Evolutionary conservation across 208 protist genomes (phyloP), one percentile per base, ranked within the genome.

Genomic region (Naegleria gruberi): DNA sequence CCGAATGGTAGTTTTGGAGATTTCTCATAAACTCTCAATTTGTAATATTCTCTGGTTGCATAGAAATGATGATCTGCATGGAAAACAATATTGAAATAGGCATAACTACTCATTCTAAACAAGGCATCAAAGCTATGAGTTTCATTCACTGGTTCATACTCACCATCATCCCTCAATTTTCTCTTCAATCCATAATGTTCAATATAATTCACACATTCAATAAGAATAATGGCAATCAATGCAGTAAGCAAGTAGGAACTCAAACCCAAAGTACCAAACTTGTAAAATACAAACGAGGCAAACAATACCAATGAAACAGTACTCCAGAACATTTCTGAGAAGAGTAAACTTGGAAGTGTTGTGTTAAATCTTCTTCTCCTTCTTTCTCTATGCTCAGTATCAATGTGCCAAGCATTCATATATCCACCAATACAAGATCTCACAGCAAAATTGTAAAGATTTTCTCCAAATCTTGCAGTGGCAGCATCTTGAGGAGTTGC

Each of bases 151-250:
- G 44, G 74, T 44, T 90, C 91, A 37, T 73, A 92, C 2, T 4
- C 37, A 4, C 90, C 90, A 45, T 51, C 43, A 42, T 30, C 40
- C 10, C 42, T 41, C 17, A 44, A 45, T 45, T 91, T 89, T 47
- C 91, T 88, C 8, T 15, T 42, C 8, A 92, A 81, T 8, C 91
- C 91, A 82, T 92, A 92, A 47, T 92, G 91, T n/a, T 92, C 91
- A 7, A 92, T 82, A 47, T 92, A 92, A 47, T 92, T 92, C 10
- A 92, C 44, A 43, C 83, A 26, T 46, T 92, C 91, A n/a, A 92
- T 45, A 44, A 92, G 45, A 19, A 30, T 43, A 37, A 92, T 91
- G 0, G 87, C 90, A 0, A 92, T n/a, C 10, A 92, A 23, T 2
- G 41, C 17, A 19, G 92, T 90, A 7, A 65, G 0, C 1, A 43